Base-by-base conservation (phyloP, 306 rosid genomes). In the Acacia melanoxylon region DNA sequence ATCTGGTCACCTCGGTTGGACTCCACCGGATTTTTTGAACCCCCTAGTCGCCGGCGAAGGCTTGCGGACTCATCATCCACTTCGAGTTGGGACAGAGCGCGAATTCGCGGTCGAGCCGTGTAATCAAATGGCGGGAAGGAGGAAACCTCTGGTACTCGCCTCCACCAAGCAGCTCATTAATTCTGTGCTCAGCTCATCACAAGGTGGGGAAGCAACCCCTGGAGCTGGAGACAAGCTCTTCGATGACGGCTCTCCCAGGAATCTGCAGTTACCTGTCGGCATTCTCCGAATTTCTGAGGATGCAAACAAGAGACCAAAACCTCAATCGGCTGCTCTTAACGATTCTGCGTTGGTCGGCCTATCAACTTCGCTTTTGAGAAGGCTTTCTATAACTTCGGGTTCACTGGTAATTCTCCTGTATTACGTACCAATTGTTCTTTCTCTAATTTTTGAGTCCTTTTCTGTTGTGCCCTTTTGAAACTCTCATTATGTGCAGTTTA, bases 131-230 rank as follows among this genome's bases (percentile, higher is more conserved):
- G 93, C 89, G 87, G 94, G 83, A 78, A 91, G 92, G 79, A 86
- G 99, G 81, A 91, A 92, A 78, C 97, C 98, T 33, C 86, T 93
- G 85, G 67, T 95, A 4, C 93, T 95, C 27, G 82, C 87, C 81
- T 93, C 96, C 49, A 92, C 99, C 42, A 93, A 86, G 61, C 54
- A 77, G 48, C 78, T 87, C 52, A 7, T 95, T 81, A 84, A 79
- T 74, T 93, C 97, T 72, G 78, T 91, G 13, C 78, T 90, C 46
- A 78, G 59, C 42, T 83, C 90, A 7, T 75, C 83, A 40, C 82
- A 61, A 13, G 3, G 33, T 14, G 22, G n/a, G 40, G 75, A 71
- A 59, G 31, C 31, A 37, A 24, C 14, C 72, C 79, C 81, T n/a
- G 74, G 77, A 65, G 80, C 75, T 40, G 80, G 8, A 27, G 66